A percentile compares a stretch with the other conserved stretches of the same genome.
Conservation (phyloP, 2,329 filamentous ascomycete genomes). For the Colletotrichum sublineola region DNA sequence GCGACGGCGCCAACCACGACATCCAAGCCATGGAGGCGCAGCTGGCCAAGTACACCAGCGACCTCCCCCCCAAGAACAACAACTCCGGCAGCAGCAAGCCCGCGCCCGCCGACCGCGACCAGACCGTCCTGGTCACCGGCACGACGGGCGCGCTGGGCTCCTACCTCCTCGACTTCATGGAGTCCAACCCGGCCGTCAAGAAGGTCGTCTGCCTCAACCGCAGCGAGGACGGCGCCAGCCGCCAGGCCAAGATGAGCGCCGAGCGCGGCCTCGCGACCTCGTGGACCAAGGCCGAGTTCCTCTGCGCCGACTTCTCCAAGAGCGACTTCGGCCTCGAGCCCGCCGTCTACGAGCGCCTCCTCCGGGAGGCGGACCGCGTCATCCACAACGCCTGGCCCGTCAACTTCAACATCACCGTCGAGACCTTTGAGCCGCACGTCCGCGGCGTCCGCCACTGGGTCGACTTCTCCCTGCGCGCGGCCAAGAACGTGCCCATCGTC, state of each 20-base stretch:
- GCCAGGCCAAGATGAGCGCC: constrained; percentile 54
- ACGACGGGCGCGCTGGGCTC: constrained; percentile 36
- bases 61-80: constrained; percentile 47
- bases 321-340: constrained; percentile 61
- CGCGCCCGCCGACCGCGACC: constrained; percentile 49
- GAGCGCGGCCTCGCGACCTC: constrained; percentile 55
- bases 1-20: constrained; percentile 42
- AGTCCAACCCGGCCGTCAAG: constrained; percentile 51
- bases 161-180: constrained; percentile 48
- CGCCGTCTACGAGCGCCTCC: constrained; percentile 52
- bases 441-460: constrained; percentile 64
- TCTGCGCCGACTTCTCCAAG: constrained; percentile 62
- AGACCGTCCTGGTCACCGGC: constrained; percentile 45
- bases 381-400: constrained; percentile 68
- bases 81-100: constrained; percentile 45
- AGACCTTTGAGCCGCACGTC: constrained; percentile 65
- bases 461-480: constrained; percentile 53
- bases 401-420: constrained; percentile 65
- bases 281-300: constrained; percentile 60
- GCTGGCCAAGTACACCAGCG: constrained; percentile 52
- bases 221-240: constrained; percentile 55
- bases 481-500: constrained; percentile 50
- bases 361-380: constrained; percentile 57
- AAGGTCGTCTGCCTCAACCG: constrained; percentile 65
- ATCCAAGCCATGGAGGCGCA: constrained; percentile 51